Base-by-base conservation (phyloP, 78 protist genomes). In the Isochrysis galbana region DNA sequence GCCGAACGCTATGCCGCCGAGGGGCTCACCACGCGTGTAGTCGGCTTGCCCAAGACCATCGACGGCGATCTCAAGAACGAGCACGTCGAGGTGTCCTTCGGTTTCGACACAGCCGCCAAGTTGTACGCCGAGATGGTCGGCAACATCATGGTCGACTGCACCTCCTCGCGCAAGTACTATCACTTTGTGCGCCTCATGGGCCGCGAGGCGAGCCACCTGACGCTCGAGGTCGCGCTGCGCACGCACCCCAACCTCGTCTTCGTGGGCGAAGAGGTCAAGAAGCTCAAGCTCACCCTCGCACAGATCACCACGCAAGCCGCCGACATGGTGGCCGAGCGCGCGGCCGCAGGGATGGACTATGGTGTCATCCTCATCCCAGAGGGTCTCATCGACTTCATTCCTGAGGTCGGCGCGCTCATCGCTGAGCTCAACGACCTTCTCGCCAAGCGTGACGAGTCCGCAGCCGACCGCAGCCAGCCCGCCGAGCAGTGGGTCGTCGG, bases 11-110 rank as follows among this genome's bases (percentile, higher is more conserved):
- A 95, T 84, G 19, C 1, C 25, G 74, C 42, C 23, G n/a, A 90
- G 38, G 74, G 41, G n/a, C n/a, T 21, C 26, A 0, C n/a, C 23
- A 36, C 83, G 32, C 36, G 22, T 41, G 96, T 96, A 34, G 47
- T 93, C 46, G 97, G 97, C 80, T 94, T 94, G 74, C 97, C 96
- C 87, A 96, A 96, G 91, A 96, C 96, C 55, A 93, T 95, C 47
- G 97, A 96, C 83, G 95, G 96, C 0, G 96, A 96, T 70, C 94
- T 96, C 41, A 44, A 55, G 48, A 46, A 25, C 77, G 87, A 84
- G 36, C 46, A 93, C 38, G 82, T 96, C 51, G 97, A 95, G 55
- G 3, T 48, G 32, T 95, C 97, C 29, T 94, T 96, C 77, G 97
- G 97, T 34, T 93, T 93, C 83, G 93, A 94, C 87, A 91, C 95